phyloP scores from a whole-genome alignment of 140 eudicot genomes.

The Bidens hawaiensis region DNA sequence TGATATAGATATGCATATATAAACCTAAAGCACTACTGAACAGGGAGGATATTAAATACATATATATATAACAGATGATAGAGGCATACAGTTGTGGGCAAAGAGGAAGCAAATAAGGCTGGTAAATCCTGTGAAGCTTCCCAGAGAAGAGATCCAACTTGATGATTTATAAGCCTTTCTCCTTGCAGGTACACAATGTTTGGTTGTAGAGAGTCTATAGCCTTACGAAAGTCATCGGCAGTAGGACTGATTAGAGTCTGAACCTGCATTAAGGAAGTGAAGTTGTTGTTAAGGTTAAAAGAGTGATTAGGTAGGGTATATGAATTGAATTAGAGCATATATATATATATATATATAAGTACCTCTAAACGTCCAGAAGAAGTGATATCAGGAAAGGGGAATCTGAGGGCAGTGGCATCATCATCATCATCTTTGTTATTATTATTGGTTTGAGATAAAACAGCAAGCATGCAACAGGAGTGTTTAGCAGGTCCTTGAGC shows the following conservation, averaged over 20 bases:
- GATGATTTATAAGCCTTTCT: conserved; percentile 49
- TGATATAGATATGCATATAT: background rate
- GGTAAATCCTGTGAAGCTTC: conserved; percentile 51
- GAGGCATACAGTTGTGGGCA: conserved; percentile 84
- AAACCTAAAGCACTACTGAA: too few species aligned
- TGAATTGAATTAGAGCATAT: background rate
- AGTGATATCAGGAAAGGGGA: conserved; percentile 71
- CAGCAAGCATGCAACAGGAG: conserved; percentile 79
- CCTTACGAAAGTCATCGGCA: conserved; percentile 54
- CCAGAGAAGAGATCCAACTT: conserved; percentile 71
- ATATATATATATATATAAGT: background rate
- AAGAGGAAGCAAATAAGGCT: conserved; percentile 45
- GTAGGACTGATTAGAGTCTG: conserved; percentile 63
- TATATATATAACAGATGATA: background rate
- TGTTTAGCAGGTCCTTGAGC: conserved; percentile 74
- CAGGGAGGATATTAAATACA: background rate
- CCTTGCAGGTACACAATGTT: conserved; percentile 84
- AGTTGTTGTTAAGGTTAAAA: background rate
- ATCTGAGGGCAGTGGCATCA: conserved; percentile 21
- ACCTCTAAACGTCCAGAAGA: conserved; percentile 97
- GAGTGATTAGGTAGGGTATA: background rate
- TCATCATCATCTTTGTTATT: conserved; percentile 28
- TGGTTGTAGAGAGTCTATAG: conserved; percentile 56
- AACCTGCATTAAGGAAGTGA: conserved; percentile 40
- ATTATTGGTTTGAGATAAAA: conserved; percentile 38